A percentile compares a stretch with the other conserved stretches of the same genome.
These are phyloP conservation scores for Phytophthora tubulina DNA, from an alignment of 352 stramenopile genomes.

Conservation along the genomic window DNA sequence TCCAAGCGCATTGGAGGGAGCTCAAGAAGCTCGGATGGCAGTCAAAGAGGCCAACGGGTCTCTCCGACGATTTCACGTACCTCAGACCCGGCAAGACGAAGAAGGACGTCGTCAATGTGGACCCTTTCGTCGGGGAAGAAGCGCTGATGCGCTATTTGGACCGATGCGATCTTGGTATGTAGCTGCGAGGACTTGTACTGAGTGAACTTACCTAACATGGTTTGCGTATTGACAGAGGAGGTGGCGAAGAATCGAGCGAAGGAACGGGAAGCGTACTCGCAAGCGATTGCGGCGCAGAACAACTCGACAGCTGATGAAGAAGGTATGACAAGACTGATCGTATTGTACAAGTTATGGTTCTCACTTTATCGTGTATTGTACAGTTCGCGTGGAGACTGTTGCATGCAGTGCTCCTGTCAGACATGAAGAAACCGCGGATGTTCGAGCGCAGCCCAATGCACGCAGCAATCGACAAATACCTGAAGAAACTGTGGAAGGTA, in stretches of 20 bases:
- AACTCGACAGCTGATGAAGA: too few relatives aligned
- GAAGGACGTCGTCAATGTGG: constrained; percentile 4
- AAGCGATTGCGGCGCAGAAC: too few relatives aligned
- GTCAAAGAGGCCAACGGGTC: background rate
- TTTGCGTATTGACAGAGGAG: background rate
- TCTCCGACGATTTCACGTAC: constrained; percentile 8
- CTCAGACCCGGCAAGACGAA: constrained; percentile 2
- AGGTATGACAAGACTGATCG: too few relatives aligned
- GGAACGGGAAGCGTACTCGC: too few relatives aligned
- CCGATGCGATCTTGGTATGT: constrained; percentile 4
- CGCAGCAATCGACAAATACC: too few relatives aligned
- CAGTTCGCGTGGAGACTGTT: too few relatives aligned
- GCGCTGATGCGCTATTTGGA: constrained; percentile 22
- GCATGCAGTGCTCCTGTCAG: too few relatives aligned
- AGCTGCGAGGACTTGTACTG: background rate
- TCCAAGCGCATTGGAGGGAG: background rate
- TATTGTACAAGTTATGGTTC: too few relatives aligned
- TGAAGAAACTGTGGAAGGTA: too few relatives aligned
- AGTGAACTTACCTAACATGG: constrained; percentile 9
- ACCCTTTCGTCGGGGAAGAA: constrained; percentile 14
- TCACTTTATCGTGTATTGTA: too few relatives aligned
- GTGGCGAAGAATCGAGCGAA: background rate
- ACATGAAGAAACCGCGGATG: too few relatives aligned
- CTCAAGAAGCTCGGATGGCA: background rate
- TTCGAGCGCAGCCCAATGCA: too few relatives aligned